Conservation (phyloP, 768 basidiomycete species). For the Candolleomyces aberdarensis region DNA sequence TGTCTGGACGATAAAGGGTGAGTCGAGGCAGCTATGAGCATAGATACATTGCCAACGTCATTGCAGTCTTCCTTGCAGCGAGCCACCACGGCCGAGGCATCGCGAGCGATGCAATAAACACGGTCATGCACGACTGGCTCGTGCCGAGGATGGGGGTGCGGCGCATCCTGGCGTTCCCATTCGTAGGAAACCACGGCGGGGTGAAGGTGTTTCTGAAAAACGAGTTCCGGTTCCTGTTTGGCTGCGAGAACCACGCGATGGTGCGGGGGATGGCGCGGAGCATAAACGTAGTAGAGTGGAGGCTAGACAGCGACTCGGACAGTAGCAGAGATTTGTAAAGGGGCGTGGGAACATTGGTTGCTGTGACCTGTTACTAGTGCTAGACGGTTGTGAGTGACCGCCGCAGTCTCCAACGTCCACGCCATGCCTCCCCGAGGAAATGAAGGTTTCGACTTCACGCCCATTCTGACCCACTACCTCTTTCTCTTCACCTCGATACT, state of each 20-base stretch:
- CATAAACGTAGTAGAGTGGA: constrained; percentile 28
- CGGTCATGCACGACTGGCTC: constrained; percentile 53
- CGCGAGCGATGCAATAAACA: constrained; percentile 59
- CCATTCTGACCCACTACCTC: constrained; percentile 87
- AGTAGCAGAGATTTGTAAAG: neutral
- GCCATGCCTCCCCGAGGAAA: constrained; percentile 54
- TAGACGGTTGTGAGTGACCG: constrained; percentile 11
- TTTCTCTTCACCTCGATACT: constrained; percentile 87
- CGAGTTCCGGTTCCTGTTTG: constrained; percentile 20
- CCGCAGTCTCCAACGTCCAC: constrained; percentile 12
- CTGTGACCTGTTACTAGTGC: constrained; percentile 8
- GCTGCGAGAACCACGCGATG: constrained; percentile 13
- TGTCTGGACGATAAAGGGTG: constrained; percentile 30
- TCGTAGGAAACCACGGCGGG: constrained; percentile 54
- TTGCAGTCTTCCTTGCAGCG: constrained; percentile 21
- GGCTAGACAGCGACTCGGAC: constrained; percentile 6
- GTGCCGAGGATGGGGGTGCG: constrained; percentile 59
- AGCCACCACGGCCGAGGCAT: constrained; percentile 37
- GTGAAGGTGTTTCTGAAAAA: constrained; percentile 47
- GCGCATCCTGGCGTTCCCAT: constrained; percentile 39
- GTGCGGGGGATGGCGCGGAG: constrained; percentile 21
- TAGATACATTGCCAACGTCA: neutral
- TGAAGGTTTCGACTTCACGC: constrained; percentile 81
- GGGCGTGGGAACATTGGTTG: constrained; percentile 22
- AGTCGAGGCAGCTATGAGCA: neutral